A percentile compares a stretch with the other conserved stretches of the same genome.
Conservation (phyloP, 2,329 filamentous ascomycete species). For the Onygena corvina region DNA sequence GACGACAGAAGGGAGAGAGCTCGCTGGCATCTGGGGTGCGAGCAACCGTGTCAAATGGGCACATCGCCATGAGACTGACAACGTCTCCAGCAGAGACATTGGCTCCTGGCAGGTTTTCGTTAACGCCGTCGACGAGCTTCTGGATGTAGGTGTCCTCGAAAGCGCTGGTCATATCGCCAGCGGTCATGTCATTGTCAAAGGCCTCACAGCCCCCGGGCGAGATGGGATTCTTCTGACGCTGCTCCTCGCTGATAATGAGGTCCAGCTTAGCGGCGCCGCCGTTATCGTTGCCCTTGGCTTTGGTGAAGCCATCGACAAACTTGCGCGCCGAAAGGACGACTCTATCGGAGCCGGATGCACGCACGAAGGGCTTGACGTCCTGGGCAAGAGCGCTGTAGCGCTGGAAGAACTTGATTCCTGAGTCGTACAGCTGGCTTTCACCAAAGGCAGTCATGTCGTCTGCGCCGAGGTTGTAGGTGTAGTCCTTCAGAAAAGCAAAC, state of each 20-base stretch:
- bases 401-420: slow-evolving; percentile 61
- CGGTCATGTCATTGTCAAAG: slow-evolving; percentile 50
- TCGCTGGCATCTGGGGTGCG: slow-evolving; percentile 36
- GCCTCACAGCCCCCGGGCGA: slow-evolving; percentile 58
- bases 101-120: slow-evolving; percentile 54
- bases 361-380: slow-evolving; percentile 53
- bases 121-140: slow-evolving; percentile 56
- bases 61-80: slow-evolving; percentile 74
- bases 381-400: slow-evolving; percentile 56
- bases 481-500: slow-evolving; percentile 59
- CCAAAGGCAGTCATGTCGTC: slow-evolving; percentile 60
- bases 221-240: slow-evolving; percentile 66
- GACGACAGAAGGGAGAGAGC: slow-evolving; percentile 59
- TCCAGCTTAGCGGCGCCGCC: slow-evolving; percentile 45
- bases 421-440: slow-evolving; percentile 57
- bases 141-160: slow-evolving; percentile 56
- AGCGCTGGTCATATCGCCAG: background rate
- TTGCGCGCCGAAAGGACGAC: slow-evolving; percentile 63
- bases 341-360: slow-evolving; percentile 56
- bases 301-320: slow-evolving; percentile 63
- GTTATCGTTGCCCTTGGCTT: slow-evolving; percentile 36
- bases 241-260: slow-evolving; percentile 55
- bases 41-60: slow-evolving; percentile 71
- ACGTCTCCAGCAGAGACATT: slow-evolving; percentile 52
- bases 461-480: slow-evolving; percentile 57